Conservation (phyloP, 805 yeast genomes). For the Ogataea glucozyma region DNA sequence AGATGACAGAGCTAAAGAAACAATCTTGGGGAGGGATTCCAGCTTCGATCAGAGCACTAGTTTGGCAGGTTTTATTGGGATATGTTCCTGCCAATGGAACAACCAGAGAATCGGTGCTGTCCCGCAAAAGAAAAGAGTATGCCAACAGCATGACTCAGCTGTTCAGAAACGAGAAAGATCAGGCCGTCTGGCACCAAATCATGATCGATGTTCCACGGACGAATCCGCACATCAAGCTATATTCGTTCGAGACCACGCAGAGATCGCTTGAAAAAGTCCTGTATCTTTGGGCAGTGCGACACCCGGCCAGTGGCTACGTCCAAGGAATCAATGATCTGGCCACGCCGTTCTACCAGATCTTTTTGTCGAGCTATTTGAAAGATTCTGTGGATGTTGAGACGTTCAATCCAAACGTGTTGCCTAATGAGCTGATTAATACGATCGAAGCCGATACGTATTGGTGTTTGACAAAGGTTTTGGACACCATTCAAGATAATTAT, state of each 20-base stretch:
- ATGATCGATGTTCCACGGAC: conserved; percentile 94
- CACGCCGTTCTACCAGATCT: conserved; percentile 90
- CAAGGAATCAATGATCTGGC: conserved; percentile 95
- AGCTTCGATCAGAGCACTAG: conserved; percentile 68
- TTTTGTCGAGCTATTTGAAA: conserved; percentile 63
- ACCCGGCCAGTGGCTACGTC: conserved; percentile 97
- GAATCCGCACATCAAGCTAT: conserved; percentile 78
- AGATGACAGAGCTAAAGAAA: conserved; percentile 67
- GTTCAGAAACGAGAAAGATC: conserved; percentile 60
- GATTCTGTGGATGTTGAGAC: conserved; percentile 50
- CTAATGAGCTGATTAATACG: conserved; percentile 58
- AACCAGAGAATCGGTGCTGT: conserved; percentile 67
- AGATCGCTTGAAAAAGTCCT: conserved; percentile 75
- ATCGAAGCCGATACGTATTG: conserved; percentile 97
- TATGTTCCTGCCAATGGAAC: conserved; percentile 84
- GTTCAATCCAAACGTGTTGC: conserved; percentile 62
- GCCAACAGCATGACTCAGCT: conserved; percentile 69
- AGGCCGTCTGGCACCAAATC: conserved; percentile 91
- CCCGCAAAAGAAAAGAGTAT: conserved; percentile 85
- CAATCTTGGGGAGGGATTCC: conserved; percentile 97
- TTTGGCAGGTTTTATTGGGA: conserved; percentile 90
- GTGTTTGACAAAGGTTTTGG: conserved; percentile 89
- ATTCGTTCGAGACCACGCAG: conserved; percentile 70
- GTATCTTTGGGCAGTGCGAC: conserved; percentile 93
- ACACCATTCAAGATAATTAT: conserved; percentile 94